These are phyloP conservation scores for Thielaviopsis euricoi DNA, from an alignment of 2,329 filamentous ascomycete species.

Conservation along the genomic window DNA sequence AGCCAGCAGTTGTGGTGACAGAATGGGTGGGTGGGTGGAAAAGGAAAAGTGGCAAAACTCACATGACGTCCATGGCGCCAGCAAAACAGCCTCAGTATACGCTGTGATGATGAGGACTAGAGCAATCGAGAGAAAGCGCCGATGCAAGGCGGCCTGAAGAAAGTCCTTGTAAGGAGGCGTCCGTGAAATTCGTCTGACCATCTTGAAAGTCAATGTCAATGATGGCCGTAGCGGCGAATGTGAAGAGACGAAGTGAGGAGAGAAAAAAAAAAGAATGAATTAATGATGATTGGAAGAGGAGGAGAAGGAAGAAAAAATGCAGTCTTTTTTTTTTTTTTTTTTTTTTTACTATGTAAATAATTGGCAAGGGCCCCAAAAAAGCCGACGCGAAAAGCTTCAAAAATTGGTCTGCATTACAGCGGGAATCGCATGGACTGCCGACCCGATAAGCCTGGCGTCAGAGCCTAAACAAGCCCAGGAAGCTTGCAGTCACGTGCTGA, in stretches of 20 bases:
- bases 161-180: constrained; percentile 67
- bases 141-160: constrained; percentile 72
- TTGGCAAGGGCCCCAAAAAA: background rate
- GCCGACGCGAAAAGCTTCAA: constrained; percentile 10
- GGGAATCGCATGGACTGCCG: constrained; percentile 3
- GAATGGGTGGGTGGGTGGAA: background rate
- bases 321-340: background rate
- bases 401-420: background rate
- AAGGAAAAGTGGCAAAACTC: constrained; percentile 18
- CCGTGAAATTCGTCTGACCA: constrained; percentile 20
- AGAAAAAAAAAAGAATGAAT: background rate
- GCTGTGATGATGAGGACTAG: constrained; percentile 52
- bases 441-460: constrained; percentile 4
- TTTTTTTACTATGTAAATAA: constrained; percentile 7
- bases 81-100: constrained; percentile 53
- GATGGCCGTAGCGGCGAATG: background rate
- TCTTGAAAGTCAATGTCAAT: background rate
- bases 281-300: background rate
- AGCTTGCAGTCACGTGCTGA: constrained; percentile 7
- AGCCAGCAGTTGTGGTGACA: too few species aligned
- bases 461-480: background rate
- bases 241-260: background rate
- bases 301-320: background rate
- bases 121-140: constrained; percentile 68
- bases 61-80: constrained; percentile 57